Percentiles rank a stretch among this genome's conserved stretches.
Evolutionary conservation across 2,329 filamentous ascomycete species (phyloP).

Genomic region (Eutypella sp.): DNA sequence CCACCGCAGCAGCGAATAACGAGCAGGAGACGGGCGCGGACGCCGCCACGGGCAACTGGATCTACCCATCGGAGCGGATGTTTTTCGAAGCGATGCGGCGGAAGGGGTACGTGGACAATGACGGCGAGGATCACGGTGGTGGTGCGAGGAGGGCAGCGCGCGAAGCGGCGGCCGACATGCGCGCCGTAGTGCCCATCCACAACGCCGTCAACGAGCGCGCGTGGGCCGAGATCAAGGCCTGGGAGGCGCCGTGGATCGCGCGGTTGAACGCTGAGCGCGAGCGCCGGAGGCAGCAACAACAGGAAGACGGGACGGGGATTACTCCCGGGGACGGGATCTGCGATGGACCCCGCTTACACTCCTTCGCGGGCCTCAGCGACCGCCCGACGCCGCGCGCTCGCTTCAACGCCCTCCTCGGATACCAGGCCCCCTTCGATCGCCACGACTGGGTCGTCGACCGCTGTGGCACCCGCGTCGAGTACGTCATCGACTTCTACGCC

Average conservation of each 20-base stretch:
- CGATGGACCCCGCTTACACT: slow-evolving; percentile 74
- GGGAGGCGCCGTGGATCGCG: slow-evolving; percentile 72
- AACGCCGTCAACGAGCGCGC: slow-evolving; percentile 97
- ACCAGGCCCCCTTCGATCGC: slow-evolving; percentile 85
- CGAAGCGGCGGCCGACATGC: slow-evolving; percentile 77
- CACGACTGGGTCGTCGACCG: slow-evolving; percentile 97
- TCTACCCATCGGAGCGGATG: slow-evolving; percentile 94
- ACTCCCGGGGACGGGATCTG: slow-evolving; percentile 35
- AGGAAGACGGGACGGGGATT: slow-evolving; percentile 36
- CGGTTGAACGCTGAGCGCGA: too few species aligned
- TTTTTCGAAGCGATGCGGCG: slow-evolving; percentile 97
- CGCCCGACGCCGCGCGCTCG: slow-evolving; percentile 77
- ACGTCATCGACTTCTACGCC: slow-evolving; percentile 97
- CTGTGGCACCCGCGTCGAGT: slow-evolving; percentile 80
- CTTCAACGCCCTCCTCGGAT: slow-evolving; percentile 80
- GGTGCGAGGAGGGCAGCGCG: too few species aligned
- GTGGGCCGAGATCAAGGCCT: slow-evolving; percentile 85
- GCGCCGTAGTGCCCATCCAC: slow-evolving; percentile 90
- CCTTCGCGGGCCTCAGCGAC: slow-evolving; percentile 69
- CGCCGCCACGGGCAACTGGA: slow-evolving; percentile 76
- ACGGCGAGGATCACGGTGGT: too few species aligned
- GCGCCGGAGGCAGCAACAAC: not conserved
- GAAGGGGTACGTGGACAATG: slow-evolving; percentile 82
- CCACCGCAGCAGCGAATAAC: slow-evolving; percentile 55
- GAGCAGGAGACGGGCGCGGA: slow-evolving; percentile 74